These are phyloP conservation scores for Margaritispora aquatica DNA, from an alignment of 495 filamentous ascomycete species.

Conservation along the genomic window DNA sequence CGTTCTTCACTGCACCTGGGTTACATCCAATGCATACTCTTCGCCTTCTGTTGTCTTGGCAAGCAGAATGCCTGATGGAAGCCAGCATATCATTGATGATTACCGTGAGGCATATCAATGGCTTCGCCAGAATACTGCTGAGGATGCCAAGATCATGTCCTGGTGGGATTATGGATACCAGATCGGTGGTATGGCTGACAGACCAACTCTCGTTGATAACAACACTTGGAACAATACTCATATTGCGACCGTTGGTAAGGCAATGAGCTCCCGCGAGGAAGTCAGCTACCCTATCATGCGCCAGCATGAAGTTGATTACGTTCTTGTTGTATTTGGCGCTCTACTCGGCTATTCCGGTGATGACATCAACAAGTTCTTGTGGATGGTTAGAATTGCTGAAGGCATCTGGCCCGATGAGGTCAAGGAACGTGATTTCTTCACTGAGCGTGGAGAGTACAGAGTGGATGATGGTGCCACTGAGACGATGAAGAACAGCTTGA, in stretches of 20 bases:
- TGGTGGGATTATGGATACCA: constrained; percentile 99
- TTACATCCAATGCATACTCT: constrained; percentile 97
- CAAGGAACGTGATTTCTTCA: constrained; percentile 96
- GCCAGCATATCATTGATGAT: constrained; percentile 98
- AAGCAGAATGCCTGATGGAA: constrained; percentile 86
- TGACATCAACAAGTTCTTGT: constrained; percentile 99
- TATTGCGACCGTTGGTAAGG: constrained; percentile 98
- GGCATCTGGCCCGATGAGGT: constrained; percentile 99
- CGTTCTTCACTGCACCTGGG: constrained; percentile 98
- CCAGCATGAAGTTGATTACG: constrained; percentile 98
- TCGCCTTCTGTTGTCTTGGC: constrained; percentile 97
- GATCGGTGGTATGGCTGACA: constrained; percentile 99
- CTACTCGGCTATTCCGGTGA: constrained; percentile 98
- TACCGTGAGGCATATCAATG: constrained; percentile 99
- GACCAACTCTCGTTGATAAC: constrained; percentile 96
- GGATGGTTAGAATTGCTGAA: constrained; percentile 99
- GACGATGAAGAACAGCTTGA: constrained; percentile 97
- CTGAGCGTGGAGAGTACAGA: constrained; percentile 87
- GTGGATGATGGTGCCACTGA: constrained; percentile 93
- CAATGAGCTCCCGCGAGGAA: constrained; percentile 96
- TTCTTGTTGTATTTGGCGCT: constrained; percentile 94
- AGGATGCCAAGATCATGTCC: constrained; percentile 97
- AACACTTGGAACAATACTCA: constrained; percentile 99
- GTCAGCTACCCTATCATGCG: constrained; percentile 98
- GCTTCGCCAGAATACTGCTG: constrained; percentile 92